Evolutionary conservation across 108 stramenopile species (phyloP).

Genomic region (Cyclotella kingstonii): DNA sequence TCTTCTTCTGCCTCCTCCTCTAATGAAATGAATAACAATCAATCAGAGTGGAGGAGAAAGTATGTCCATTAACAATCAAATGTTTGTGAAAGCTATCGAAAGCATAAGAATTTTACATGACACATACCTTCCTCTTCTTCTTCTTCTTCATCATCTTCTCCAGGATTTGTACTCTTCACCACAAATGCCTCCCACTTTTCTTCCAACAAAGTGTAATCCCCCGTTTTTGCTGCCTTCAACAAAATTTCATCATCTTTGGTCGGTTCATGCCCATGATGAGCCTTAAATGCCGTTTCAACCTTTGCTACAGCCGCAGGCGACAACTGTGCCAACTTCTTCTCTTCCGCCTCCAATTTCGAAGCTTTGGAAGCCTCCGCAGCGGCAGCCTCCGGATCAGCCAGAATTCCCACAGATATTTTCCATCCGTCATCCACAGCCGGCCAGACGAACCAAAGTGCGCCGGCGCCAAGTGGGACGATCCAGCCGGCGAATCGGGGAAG

Average conservation of each 20-base stretch:
- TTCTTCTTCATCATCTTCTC: conserved; percentile 44
- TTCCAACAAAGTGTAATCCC: conserved; percentile 45
- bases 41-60: too few species aligned
- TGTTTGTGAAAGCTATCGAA: too few species aligned
- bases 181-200: conserved; percentile 43
- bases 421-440: conserved; percentile 52
- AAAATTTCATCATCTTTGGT: conserved; percentile 41
- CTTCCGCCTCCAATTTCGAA: background rate
- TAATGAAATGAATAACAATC: too few species aligned
- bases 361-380: background rate
- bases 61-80: too few species aligned
- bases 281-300: conserved; percentile 34
- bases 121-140: conserved; percentile 27
- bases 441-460: conserved; percentile 57
- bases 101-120: too few species aligned
- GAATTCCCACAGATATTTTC: conserved; percentile 46
- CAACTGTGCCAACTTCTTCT: conserved; percentile 2
- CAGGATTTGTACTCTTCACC: conserved; percentile 36
- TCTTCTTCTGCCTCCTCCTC: too few species aligned
- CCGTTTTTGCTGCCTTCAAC: conserved; percentile 26
- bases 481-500: conserved; percentile 44
- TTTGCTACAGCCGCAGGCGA: conserved; percentile 12
- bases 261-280: conserved; percentile 16
- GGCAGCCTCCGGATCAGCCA: conserved; percentile 42
- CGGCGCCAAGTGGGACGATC: conserved; percentile 40